Percentiles rank a stretch among this genome's conserved stretches.
phyloP scores from a whole-genome alignment of 371 early-diverging fungal species.

The Rhizomucor miehei region DNA sequence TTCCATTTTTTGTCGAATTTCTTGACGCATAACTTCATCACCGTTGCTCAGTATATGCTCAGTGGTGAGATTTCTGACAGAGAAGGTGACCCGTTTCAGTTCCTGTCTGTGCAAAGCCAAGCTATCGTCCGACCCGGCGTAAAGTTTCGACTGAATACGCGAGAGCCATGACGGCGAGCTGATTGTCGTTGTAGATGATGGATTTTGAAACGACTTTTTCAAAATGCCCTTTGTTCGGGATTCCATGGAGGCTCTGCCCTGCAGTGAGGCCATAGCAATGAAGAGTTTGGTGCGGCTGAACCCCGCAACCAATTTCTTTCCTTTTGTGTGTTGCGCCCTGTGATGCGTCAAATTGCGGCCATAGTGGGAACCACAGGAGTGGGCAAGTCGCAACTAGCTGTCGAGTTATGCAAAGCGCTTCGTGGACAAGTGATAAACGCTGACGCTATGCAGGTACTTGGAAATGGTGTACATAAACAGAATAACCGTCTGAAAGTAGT shows the following conservation, averaged over 20 bases:
- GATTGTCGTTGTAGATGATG: constrained; percentile 10
- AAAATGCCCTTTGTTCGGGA: constrained; percentile 8
- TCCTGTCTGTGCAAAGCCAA: constrained; percentile 26
- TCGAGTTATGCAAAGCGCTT: constrained; percentile 79
- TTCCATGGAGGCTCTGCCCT: too few species aligned
- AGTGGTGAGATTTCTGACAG: constrained; percentile 28
- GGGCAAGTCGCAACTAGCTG: constrained; percentile 89
- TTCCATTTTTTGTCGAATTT: background rate
- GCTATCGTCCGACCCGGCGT: constrained; percentile 8
- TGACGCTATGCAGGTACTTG: constrained; percentile 92
- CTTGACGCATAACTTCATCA: constrained; percentile 3
- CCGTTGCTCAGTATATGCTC: constrained; percentile 27
- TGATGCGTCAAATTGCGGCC: constrained; percentile 34
- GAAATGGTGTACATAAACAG: background rate
- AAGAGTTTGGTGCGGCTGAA: too few species aligned
- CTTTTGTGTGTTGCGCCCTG: too few species aligned
- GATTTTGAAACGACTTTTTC: constrained; percentile 11
- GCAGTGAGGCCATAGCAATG: too few species aligned
- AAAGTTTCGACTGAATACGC: constrained; percentile 20
- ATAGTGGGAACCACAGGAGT: constrained; percentile 91
- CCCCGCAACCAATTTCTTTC: too few species aligned
- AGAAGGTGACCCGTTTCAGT: constrained; percentile 41
- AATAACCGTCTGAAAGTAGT: background rate
- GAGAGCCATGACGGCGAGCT: constrained; percentile 15
- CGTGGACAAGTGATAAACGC: constrained; percentile 94